Conservation (phyloP, 495 filamentous ascomycete genomes). For the Rostrohypoxylon terebratum region DNA sequence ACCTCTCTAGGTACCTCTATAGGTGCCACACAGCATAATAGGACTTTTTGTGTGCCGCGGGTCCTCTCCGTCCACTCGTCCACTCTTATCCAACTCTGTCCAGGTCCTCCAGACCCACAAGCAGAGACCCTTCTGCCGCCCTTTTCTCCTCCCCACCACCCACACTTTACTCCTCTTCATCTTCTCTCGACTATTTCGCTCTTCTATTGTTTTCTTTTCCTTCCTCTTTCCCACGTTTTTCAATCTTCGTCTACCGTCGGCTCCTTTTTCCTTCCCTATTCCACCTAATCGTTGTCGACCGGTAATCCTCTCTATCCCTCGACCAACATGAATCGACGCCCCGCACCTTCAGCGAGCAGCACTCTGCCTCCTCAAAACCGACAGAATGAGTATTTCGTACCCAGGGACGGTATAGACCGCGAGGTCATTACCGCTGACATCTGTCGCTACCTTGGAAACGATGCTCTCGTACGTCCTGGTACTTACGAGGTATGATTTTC, state of each 20-base stretch:
- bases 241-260: conserved; percentile 32
- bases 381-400: conserved; percentile 88
- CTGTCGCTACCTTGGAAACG: conserved; percentile 91
- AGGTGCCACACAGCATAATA: background rate
- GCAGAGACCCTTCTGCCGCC: conserved; percentile 31
- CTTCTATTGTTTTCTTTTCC: conserved; percentile 30
- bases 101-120: conserved; percentile 36
- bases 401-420: conserved; percentile 88
- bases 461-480: conserved; percentile 89
- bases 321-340: conserved; percentile 50
- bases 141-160: conserved; percentile 52
- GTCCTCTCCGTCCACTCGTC: conserved; percentile 18
- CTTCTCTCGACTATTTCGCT: conserved; percentile 41
- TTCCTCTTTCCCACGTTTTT: conserved; percentile 31
- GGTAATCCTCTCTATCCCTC: conserved; percentile 49
- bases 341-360: conserved; percentile 46
- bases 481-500: conserved; percentile 78
- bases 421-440: conserved; percentile 97
- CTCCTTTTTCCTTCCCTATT: conserved; percentile 20
- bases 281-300: conserved; percentile 45
- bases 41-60: conserved; percentile 44
- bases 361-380: conserved; percentile 59
- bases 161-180: conserved; percentile 37
- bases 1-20: too few relatives aligned
- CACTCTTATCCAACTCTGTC: too few relatives aligned